Conservation (phyloP, 1,284 basidiomycete species). For the Trametes versicolor region DNA sequence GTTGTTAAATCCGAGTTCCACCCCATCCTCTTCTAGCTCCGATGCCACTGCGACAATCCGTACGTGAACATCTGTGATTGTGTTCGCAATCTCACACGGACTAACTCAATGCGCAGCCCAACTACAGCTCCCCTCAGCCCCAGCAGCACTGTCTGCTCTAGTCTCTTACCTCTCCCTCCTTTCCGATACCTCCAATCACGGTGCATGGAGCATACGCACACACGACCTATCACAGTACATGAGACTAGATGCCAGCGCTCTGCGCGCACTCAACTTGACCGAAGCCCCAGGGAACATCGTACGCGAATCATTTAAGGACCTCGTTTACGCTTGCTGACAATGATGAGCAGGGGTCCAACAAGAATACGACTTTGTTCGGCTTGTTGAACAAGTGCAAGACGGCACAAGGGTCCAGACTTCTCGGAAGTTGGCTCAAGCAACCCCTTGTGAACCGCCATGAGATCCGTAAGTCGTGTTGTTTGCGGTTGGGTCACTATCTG, state of each 20-base stretch:
- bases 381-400: conserved; percentile 97
- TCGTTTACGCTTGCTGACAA: neutral
- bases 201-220: conserved; percentile 82
- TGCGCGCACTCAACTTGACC: conserved; percentile 90
- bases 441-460: conserved; percentile 95
- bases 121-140: conserved; percentile 81
- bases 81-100: too few species aligned
- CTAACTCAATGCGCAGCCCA: conserved; percentile 77
- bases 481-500: neutral
- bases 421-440: conserved; percentile 97
- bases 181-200: conserved; percentile 85
- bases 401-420: conserved; percentile 90
- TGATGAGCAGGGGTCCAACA: conserved; percentile 60
- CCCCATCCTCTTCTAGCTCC: conserved; percentile 52
- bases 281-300: conserved; percentile 55
- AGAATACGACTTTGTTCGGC: conserved; percentile 90
- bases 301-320: conserved; percentile 6
- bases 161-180: conserved; percentile 87
- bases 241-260: conserved; percentile 94
- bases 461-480: conserved; percentile 70
- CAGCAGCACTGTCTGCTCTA: conserved; percentile 85
- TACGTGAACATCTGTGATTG: conserved; percentile 47
- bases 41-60: conserved; percentile 59
- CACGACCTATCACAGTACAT: conserved; percentile 97
- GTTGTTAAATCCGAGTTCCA: conserved; percentile 66